Evolutionary conservation across 2,329 filamentous ascomycete species (phyloP), one percentile per base, ranked within the genome.

Genomic region (Colletotrichum sp.): DNA sequence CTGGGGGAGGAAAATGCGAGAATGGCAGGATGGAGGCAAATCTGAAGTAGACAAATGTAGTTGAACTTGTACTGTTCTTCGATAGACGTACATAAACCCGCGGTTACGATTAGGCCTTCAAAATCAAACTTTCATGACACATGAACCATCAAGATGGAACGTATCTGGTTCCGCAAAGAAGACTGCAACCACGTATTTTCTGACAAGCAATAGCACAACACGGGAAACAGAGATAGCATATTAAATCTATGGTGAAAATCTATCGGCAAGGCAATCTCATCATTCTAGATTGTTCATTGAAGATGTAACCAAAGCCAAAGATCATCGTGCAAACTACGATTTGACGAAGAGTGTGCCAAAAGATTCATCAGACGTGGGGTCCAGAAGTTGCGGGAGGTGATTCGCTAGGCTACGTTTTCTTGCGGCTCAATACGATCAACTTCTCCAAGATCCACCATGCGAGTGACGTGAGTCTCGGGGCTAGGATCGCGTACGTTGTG

Each of bases 1-100:
- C 36, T 81, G n/a, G 72, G 29, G 22, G 80, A 77, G 9, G 69
- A 73, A 55, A 76, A 80, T 72, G 80, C 80, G 7, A 75, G 79
- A 52, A 72, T 63, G 27, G 71, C 75, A 19, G 80, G 79, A 9
- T 81, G 80, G 80, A 72, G 77, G 16, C 77, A 77, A 27, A 66
- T 78, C 29, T 79, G 5, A 78, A 25, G 61, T 29, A 27, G 55
- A 27, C 12, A 19, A 22, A 19, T 15, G 15, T 49, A 75, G 16
- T 34, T 30, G n/a, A 30, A 65, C 44, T 52, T 13, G 44, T 49
- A 49, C 16, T 19, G 2, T n/a, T 36, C 2, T 36, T 16, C 34
- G 16, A 36, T 36, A 36, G 34, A 36, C 15, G 34, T 36, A 36
- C 34, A 36, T 36, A 16, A 16, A 16, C 15, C 34, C 34, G 34